Base-by-base conservation (phyloP, 2,329 filamentous ascomycete genomes). In the Colletotrichum orchidophilum region DNA sequence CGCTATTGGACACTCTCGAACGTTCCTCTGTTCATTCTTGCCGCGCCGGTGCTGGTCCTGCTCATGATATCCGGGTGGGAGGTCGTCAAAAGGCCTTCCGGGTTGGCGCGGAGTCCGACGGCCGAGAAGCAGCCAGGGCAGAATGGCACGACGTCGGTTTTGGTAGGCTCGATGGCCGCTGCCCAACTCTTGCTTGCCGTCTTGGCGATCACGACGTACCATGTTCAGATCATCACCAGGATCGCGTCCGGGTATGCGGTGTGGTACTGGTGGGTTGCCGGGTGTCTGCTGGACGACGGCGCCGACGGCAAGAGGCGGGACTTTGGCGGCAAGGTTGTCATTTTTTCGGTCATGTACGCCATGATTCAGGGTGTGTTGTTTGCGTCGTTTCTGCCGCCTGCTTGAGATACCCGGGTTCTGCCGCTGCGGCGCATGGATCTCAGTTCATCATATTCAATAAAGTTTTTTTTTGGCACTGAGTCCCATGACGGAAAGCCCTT, bases 201-300 rank as follows among this genome's bases (percentile, higher is more conserved):
- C 2, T 80, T 96, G 70, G 93, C 94, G 24, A 81, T 95, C 24
- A 94, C 92, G 13, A 94, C 85, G 73, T 97, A 97, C 78, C 96
- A 99, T 78, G 93, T 98, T 29, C 96, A 99, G 81, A 97, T 99
- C 75, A 92, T 98, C 76, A 97, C 93, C 54, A 90, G 96, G 27
- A 87, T 99, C 18, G 92, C 94, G 1, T 97, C 95, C 0, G 96
- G 92, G 0, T 97, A 96, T 80, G 93, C 95, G 1, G 82, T 96
- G 21, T 98, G 95, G 94, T 96, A 97, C 79, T 92, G 93, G 86
- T 94, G 92, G 86, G 79, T 97, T 49, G 93, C 93, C 1, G 82
- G 81, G 4, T 80, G 79, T 39, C 75, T 89, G 7, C 75, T 80
- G 55, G 78, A 82, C 27, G 75, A 76, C 11, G 26, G 60, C 49